phyloP scores from a whole-genome alignment of 495 filamentous ascomycete species.

The Evansstolkia leycettana region DNA sequence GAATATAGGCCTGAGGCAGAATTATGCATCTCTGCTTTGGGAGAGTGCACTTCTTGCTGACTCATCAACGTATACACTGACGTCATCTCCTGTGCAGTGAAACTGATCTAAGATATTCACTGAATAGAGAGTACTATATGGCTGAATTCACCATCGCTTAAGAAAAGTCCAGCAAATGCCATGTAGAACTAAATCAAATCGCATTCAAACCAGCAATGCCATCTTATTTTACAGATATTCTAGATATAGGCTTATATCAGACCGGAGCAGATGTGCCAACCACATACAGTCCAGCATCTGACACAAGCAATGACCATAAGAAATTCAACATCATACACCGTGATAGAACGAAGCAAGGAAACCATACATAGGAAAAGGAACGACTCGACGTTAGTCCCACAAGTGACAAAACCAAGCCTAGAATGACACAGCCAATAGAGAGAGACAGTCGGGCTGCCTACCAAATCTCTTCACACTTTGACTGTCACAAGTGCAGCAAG shows the following conservation, averaged over 20 bases:
- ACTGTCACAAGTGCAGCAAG: neutral
- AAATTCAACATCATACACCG: constrained; percentile 9
- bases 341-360: constrained; percentile 16
- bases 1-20: too few species aligned
- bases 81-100: too few species aligned
- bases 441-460: constrained; percentile 1
- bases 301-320: neutral
- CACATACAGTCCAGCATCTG: neutral
- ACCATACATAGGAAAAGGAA: constrained; percentile 1
- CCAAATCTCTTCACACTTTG: neutral
- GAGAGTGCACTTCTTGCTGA: too few species aligned
- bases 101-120: too few species aligned
- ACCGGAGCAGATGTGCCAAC: constrained; percentile 5
- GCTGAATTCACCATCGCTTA: too few species aligned
- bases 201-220: neutral
- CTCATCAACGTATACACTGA: too few species aligned
- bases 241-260: constrained; percentile 12
- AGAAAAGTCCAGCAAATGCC: too few species aligned
- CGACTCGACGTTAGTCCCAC: neutral
- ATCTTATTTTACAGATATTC: neutral
- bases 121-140: too few species aligned
- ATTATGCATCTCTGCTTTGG: too few species aligned
- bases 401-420: constrained; percentile 18
- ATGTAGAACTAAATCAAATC: too few species aligned
- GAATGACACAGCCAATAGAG: constrained; percentile 12